Conservation (phyloP, 2,329 filamentous ascomycete genomes). For the Aspergillus melleus region DNA sequence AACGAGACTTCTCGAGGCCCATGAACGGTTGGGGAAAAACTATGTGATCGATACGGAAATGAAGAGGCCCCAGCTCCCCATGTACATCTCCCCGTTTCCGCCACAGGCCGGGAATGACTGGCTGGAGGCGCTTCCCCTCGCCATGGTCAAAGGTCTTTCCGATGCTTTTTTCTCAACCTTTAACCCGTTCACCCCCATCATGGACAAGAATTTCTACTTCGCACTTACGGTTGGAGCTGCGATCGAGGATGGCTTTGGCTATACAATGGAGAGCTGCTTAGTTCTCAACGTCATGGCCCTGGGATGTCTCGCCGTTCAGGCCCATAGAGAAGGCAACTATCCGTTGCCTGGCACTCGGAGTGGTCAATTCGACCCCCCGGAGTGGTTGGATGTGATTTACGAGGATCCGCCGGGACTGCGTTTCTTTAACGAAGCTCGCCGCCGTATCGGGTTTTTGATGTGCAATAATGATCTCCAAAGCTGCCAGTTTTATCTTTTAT, state of each 20-base stretch:
- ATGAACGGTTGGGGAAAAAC: constrained; percentile 44
- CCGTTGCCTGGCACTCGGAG: constrained; percentile 40
- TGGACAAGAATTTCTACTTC: constrained; percentile 55
- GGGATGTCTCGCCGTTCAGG: constrained; percentile 51
- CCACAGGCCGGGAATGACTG: constrained; percentile 40
- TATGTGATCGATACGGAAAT: constrained; percentile 54
- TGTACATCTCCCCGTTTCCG: constrained; percentile 39
- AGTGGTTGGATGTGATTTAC: constrained; percentile 39
- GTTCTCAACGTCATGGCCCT: constrained; percentile 54
- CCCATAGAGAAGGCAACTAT: constrained; percentile 52
- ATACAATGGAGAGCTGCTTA: constrained; percentile 54
- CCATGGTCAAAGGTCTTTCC: constrained; percentile 52
- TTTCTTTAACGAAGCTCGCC: constrained; percentile 57
- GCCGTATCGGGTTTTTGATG: constrained; percentile 54
- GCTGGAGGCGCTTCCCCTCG: constrained; percentile 50
- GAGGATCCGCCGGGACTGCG: constrained; percentile 49
- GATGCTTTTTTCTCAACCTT: constrained; percentile 58
- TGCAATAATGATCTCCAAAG: constrained; percentile 52
- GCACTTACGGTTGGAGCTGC: constrained; percentile 51
- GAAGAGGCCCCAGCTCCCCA: constrained; percentile 46
- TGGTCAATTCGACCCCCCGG: constrained; percentile 36
- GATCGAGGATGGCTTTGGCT: constrained; percentile 52
- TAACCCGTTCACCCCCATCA: constrained; percentile 53
- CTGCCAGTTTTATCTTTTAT: constrained; percentile 55
- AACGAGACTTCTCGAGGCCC: constrained; percentile 38